Conservation (phyloP, 225 moss, liverwort and hornwort genomes). For the Marchantia polymorpha region DNA sequence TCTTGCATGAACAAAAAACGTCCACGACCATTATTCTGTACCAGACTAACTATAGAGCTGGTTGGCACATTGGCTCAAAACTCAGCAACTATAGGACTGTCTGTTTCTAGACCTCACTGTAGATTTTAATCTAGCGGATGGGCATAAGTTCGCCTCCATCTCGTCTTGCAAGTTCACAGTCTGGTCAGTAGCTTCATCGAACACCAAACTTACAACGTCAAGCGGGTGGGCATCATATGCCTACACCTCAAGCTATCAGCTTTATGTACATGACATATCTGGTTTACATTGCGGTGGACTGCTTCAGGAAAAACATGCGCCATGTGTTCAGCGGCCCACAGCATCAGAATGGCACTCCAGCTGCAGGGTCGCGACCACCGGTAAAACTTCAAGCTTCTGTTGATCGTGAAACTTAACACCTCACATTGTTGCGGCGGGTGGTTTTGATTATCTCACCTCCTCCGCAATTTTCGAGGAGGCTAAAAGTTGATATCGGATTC, state of each 20-base stretch:
- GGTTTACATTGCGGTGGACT: not conserved
- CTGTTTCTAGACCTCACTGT: not conserved
- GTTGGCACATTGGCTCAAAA: not conserved
- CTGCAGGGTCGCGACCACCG: not conserved
- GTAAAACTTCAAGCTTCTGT: not conserved
- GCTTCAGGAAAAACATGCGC: not conserved
- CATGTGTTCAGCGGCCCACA: not conserved
- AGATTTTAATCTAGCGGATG: not conserved
- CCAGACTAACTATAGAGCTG: no score
- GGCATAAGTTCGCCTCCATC: not conserved
- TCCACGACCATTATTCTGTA: no score
- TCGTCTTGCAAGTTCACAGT: not conserved
- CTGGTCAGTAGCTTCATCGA: not conserved
- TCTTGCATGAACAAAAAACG: no score
- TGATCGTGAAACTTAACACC: not conserved
- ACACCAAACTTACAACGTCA: not conserved
- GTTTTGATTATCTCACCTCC: not conserved
- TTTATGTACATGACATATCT: not conserved
- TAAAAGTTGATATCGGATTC: constrained; percentile 2
- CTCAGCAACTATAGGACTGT: not conserved
- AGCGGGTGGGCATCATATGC: not conserved
- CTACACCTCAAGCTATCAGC: not conserved
- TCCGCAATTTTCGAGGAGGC: not conserved
- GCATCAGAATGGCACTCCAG: not conserved
- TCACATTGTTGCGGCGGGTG: not conserved